Percentiles rank a stretch among this genome's conserved stretches.
phyloP scores from a whole-genome alignment of 768 basidiomycete genomes.

The Leccinum disarticulatum region DNA sequence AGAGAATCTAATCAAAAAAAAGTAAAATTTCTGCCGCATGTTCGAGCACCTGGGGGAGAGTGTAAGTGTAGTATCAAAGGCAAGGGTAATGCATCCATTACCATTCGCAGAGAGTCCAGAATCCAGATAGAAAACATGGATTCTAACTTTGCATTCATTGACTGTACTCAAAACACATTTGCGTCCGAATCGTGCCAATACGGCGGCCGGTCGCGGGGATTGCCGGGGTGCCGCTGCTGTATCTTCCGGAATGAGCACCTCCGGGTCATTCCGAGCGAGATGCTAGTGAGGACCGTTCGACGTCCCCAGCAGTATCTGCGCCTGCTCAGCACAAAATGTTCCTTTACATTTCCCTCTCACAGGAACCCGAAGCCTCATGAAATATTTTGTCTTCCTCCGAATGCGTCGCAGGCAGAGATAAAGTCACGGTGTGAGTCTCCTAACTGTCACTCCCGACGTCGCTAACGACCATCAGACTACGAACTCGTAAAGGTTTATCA shows the following conservation, averaged over 20 bases:
- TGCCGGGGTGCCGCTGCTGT: no score
- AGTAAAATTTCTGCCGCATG: no score
- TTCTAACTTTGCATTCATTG: no score
- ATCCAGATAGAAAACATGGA: no score
- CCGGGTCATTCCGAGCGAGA: constrained; percentile 6
- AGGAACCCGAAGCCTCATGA: constrained; percentile 63
- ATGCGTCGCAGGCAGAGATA: constrained; percentile 59
- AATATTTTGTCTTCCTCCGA: constrained; percentile 64
- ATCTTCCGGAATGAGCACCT: neutral
- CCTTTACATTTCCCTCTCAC: constrained; percentile 52
- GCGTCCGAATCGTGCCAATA: no score
- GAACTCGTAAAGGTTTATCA: constrained; percentile 73
- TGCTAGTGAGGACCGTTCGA: constrained; percentile 2
- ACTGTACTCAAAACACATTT: no score
- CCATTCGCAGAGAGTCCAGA: no score
- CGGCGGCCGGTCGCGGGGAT: no score
- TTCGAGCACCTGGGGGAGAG: no score
- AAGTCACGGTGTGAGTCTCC: constrained; percentile 60
- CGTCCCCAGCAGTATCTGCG: neutral
- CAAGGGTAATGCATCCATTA: no score
- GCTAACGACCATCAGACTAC: constrained; percentile 48
- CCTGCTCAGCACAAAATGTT: constrained; percentile 10
- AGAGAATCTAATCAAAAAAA: no score
- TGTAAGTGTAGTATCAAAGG: no score
- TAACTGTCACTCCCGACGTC: neutral